phyloP scores from a whole-genome alignment of 805 yeast species.

The Zygosaccharomyces bisporus region DNA sequence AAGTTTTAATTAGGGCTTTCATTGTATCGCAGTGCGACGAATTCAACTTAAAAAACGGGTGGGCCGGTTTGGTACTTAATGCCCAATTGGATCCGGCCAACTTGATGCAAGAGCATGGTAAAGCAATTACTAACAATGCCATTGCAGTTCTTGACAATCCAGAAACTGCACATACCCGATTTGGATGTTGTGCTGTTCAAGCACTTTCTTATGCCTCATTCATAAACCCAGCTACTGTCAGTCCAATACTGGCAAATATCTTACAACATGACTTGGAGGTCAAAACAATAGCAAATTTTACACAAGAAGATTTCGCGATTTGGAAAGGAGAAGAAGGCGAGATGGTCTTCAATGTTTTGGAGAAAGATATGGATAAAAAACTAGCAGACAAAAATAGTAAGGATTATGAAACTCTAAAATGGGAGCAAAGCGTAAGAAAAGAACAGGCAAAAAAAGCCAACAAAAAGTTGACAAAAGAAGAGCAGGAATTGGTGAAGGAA shows the following conservation, averaged over 20 bases:
- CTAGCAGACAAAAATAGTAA: constrained; percentile 66
- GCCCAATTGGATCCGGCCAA: constrained; percentile 62
- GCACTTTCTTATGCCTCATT: constrained; percentile 54
- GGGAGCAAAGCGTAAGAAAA: constrained; percentile 83
- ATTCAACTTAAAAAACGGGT: constrained; percentile 48
- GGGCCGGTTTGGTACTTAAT: constrained; percentile 73
- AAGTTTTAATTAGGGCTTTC: constrained; percentile 40
- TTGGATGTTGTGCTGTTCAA: constrained; percentile 45
- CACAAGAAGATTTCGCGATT: constrained; percentile 52
- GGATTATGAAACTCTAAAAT: constrained; percentile 78
- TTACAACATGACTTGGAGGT: constrained; percentile 44
- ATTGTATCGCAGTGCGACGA: constrained; percentile 43
- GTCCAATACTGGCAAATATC: constrained; percentile 47
- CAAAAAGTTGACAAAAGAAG: constrained; percentile 73
- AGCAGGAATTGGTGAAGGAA: constrained; percentile 55
- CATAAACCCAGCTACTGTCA: constrained; percentile 53
- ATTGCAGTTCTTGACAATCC: constrained; percentile 20
- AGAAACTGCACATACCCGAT: constrained; percentile 21
- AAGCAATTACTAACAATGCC: constrained; percentile 21
- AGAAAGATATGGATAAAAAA: constrained; percentile 40
- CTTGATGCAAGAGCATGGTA: constrained; percentile 40
- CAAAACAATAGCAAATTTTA: constrained; percentile 38
- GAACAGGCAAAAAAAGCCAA: constrained; percentile 55
- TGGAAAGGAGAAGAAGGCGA: constrained; percentile 70
- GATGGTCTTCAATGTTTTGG: constrained; percentile 61